Evolutionary conservation across 1,139 yeast species (phyloP), one percentile per base, ranked within the genome.

Genomic region (Kodamaea suecica): DNA sequence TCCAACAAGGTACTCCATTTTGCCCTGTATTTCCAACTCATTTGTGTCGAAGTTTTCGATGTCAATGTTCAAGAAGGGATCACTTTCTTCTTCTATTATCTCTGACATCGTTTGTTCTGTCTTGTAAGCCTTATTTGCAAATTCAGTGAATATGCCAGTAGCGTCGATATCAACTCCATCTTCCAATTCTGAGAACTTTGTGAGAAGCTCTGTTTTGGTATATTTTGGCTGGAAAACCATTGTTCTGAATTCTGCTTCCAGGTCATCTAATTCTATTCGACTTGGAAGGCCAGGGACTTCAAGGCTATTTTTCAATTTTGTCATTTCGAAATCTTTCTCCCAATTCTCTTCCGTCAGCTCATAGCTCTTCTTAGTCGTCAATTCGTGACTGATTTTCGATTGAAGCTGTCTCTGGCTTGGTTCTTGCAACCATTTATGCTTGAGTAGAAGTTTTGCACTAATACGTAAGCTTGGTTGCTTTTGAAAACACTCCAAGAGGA

Each of bases 401-500:
- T 6, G 9, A 19, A 6, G 21, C 6, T 6, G 6, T 19, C 21
- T 19, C 9, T 19, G 21, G 9, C 8, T 19, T 6, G 21, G 6
- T 6, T 19, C 28, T 12, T 12, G 11, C 16, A 80, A 49, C 95
- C 95, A 85, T 20, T 70, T 70, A 50, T 84, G 92, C 26, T 66
- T 61, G 13, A 79, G 57, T 23, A 86, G 61, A 17, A 72, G 57
- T 29, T 62, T 63, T 0, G 94, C 94, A 10, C 75, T 61, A 2
- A 69, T 64, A 40, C 95, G 63, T 19, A 77, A 57, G 28, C 65
- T 66, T 0, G 92, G 87, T 45, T 81, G 82, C 50, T 81, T 82
- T 48, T 84, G 88, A 46, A 90, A 87, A 55, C 97, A 92, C 39
- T 75, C 78, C 37, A 74, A 52, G 11, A 88, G 59, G 48, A 92